These are phyloP conservation scores for Ichthyophthirius multifiliis DNA, from an alignment of 169 alveolate genomes.

Conservation along the genomic window DNA sequence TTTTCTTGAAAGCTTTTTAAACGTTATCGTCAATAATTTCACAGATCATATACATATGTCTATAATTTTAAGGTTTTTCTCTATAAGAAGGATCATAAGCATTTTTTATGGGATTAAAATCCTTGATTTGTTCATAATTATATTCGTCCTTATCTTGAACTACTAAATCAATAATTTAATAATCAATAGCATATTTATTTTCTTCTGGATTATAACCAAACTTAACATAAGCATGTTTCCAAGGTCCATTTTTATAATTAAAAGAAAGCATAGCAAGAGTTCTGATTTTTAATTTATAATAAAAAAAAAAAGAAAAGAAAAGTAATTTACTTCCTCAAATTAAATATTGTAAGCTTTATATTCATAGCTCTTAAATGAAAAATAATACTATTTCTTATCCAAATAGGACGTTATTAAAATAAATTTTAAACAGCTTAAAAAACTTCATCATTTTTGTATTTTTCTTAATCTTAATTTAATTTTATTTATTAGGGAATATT, in stretches of 20 bases:
- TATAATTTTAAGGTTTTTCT: not conserved
- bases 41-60: conserved; percentile 9
- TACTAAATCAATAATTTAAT: not conserved
- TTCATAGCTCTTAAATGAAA: not conserved
- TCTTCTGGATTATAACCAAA: not conserved
- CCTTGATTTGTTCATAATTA: not conserved
- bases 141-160: not conserved
- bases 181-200: not conserved
- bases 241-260: not conserved
- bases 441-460: not conserved
- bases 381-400: not conserved
- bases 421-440: not conserved
- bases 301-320: not conserved
- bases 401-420: not conserved
- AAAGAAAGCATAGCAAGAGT: not conserved
- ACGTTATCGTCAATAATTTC: not conserved
- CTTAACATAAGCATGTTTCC: conserved; percentile 1
- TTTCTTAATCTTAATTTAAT: not conserved
- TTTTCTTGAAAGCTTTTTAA: not conserved
- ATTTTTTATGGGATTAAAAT: not conserved
- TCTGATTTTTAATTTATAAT: not conserved
- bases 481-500: not conserved
- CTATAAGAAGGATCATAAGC: not conserved
- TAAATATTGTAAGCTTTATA: not conserved
- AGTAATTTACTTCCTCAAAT: not conserved